phyloP scores from a whole-genome alignment of 345 rosid species.

The Salix suchowensis region DNA sequence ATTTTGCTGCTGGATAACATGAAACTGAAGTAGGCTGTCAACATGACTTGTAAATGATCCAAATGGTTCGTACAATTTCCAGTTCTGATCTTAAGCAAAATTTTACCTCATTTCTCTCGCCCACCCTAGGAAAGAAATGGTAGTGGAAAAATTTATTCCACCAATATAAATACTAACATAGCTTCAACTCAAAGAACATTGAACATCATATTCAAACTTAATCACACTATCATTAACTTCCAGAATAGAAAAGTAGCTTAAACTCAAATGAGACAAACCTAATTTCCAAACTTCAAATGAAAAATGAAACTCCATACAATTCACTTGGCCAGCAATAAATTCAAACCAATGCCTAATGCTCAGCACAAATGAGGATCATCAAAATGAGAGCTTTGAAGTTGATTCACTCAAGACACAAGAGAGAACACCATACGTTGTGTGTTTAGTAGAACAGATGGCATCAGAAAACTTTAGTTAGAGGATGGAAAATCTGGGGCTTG shows the following conservation, averaged over 20 bases:
- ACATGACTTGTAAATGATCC: not conserved
- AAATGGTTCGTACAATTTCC: not conserved
- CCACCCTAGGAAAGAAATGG: not conserved
- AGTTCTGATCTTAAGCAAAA: not conserved
- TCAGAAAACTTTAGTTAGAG: not conserved
- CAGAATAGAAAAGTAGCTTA: not conserved
- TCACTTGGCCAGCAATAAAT: not conserved
- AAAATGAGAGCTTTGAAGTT: not conserved
- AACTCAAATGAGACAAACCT: not conserved
- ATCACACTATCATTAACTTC: not conserved
- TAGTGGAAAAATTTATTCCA: not conserved
- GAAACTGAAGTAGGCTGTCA: not conserved
- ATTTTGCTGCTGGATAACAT: not conserved
- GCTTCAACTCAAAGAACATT: not conserved
- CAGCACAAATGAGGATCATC: not conserved
- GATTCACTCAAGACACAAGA: not conserved
- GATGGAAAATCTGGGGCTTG: not conserved
- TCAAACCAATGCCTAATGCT: not conserved
- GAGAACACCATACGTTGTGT: not conserved
- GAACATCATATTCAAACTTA: not conserved
- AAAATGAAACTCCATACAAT: slow-evolving; percentile 1
- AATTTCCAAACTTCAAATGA: not conserved
- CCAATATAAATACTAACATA: not conserved
- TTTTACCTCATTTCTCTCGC: not conserved
- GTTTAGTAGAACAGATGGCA: not conserved